Base-by-base conservation (phyloP, 148 eudicot species). In the Diospyros kaki region DNA sequence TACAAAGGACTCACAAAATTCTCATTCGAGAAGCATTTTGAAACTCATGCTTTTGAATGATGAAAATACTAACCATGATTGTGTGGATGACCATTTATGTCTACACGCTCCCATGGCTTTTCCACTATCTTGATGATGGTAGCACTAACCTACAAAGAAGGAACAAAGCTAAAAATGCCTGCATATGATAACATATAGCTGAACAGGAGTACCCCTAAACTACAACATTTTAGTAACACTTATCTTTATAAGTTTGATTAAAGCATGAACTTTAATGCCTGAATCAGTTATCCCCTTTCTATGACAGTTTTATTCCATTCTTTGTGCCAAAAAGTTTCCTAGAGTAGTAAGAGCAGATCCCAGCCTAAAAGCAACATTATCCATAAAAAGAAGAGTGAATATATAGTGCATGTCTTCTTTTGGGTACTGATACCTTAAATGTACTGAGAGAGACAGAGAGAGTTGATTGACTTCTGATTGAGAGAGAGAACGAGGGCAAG, bases 41-140 rank as follows among this genome's bases (percentile, higher is more conserved):
- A 10, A 1, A 75, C 45, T 40, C 41, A 44, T 43, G 78, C 38
- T 12, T 56, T 72, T 6, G 39, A 65, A 45, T 59, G 55, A 9
- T 40, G 53, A 71, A 74, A 66, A 51, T 3, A 83, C 96, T 74
- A 80, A 95, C 99, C 99, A 80, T 95, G 99, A 7, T 73, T 68
- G 68, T 95, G 99, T 61, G 87, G 93, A 77, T 87, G 90, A 48
- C 96, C 97, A 78, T 89, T 85, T 39, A 92, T 66, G 64, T 48
- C 28, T 9, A 88, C 82, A 67, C 97, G 96, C 78, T 84, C 92
- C 99, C 99, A 95, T 61, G 97, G 94, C 87, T 95, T 95, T 79
- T 95, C 99, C 51, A 84, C 86, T 74, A 95, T 82, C 71, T 84
- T 90, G 82, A 95, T 81, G 52, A 87, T 87, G 73, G 97, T 89